phyloP scores from a whole-genome alignment of 768 basidiomycete genomes.

The Gelatoporia subvermispora region DNA sequence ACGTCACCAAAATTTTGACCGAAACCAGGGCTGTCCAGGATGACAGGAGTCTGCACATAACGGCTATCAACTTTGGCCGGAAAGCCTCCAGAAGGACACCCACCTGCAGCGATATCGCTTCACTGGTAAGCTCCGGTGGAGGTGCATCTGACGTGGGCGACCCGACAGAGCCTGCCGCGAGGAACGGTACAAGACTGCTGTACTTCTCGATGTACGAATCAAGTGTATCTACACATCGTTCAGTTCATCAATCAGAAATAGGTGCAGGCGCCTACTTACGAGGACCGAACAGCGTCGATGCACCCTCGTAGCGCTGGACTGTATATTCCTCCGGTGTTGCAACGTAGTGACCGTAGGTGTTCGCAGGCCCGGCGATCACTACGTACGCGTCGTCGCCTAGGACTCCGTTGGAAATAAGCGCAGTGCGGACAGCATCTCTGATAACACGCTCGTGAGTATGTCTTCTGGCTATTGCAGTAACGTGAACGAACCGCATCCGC shows the following conservation, averaged over 20 bases:
- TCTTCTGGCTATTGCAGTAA: background rate
- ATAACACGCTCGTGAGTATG: background rate
- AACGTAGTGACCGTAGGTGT: constrained; percentile 74
- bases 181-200: constrained; percentile 56
- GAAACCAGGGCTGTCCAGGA: constrained; percentile 54
- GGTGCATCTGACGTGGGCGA: constrained; percentile 59
- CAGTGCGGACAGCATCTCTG: constrained; percentile 63
- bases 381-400: constrained; percentile 68
- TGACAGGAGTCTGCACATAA: constrained; percentile 46
- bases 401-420: constrained; percentile 58
- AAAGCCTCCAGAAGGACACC: constrained; percentile 3
- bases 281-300: constrained; percentile 72
- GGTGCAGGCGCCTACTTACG: constrained; percentile 40
- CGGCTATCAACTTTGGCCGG: too few species aligned
- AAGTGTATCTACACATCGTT: constrained; percentile 49
- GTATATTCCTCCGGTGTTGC: constrained; percentile 70
- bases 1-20: constrained; percentile 61
- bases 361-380: constrained; percentile 77
- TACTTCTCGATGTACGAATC: constrained; percentile 80
- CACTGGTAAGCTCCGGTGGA: constrained; percentile 57
- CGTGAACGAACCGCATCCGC: constrained; percentile 50
- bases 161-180: constrained; percentile 44
- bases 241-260: too few species aligned
- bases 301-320: constrained; percentile 77
- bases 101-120: constrained; percentile 67